Conservation (phyloP, 495 filamentous ascomycete species). For the Daldinia bambusicola region DNA sequence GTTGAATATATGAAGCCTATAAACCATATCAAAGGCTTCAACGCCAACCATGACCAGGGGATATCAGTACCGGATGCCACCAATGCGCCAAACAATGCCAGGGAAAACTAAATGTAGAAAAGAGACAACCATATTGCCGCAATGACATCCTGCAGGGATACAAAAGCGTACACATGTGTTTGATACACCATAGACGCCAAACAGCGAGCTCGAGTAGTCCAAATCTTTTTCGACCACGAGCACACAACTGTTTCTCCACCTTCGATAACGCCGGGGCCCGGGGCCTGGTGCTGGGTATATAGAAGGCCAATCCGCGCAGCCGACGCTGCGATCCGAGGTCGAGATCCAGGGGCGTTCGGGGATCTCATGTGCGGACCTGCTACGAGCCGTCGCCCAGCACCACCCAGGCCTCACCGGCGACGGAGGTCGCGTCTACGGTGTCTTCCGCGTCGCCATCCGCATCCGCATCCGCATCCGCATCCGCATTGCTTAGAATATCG, state of each 20-base stretch:
- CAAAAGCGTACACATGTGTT: slow-evolving; percentile 25
- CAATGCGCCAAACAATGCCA: slow-evolving; percentile 38
- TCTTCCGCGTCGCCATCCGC: slow-evolving; percentile 26
- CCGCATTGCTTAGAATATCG: slow-evolving; percentile 12
- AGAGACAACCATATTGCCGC: background rate
- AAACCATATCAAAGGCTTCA: slow-evolving; percentile 3
- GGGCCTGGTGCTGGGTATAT: slow-evolving; percentile 28
- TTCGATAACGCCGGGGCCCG: slow-evolving; percentile 20
- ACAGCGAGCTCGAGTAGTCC: slow-evolving; percentile 38
- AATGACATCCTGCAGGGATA: slow-evolving; percentile 29
- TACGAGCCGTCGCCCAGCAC: slow-evolving; percentile 60
- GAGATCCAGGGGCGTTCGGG: slow-evolving; percentile 51
- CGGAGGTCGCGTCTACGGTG: slow-evolving; percentile 28
- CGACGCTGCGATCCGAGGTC: slow-evolving; percentile 37
- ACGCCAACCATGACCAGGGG: slow-evolving; percentile 15
- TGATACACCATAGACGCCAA: slow-evolving; percentile 22
- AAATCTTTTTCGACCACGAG: slow-evolving; percentile 24
- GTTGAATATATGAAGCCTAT: slow-evolving; percentile 2
- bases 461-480: slow-evolving; percentile 15
- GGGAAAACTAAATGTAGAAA: background rate
- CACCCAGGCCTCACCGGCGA: slow-evolving; percentile 48
- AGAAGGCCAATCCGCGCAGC: slow-evolving; percentile 54
- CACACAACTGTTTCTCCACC: slow-evolving; percentile 30
- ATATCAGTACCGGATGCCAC: slow-evolving; percentile 18
- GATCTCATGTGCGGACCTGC: slow-evolving; percentile 56